Percentiles rank a stretch among this genome's conserved stretches.
These are phyloP conservation scores for Phytopythium ostracodes DNA, from an alignment of 352 stramenopile species.

Conservation along the genomic window DNA sequence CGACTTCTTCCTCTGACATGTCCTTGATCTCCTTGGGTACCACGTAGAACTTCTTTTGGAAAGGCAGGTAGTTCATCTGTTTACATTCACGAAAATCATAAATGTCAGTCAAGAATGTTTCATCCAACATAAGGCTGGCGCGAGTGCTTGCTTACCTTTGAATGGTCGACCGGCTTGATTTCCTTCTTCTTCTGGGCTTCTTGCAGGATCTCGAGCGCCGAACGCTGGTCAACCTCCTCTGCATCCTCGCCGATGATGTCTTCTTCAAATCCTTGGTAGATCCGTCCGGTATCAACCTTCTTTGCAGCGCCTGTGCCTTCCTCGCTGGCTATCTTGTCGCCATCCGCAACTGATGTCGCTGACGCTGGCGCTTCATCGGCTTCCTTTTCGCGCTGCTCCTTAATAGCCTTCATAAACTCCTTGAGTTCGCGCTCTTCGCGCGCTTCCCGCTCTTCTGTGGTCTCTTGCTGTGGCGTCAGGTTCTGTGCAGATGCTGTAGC, in stretches of 20 bases:
- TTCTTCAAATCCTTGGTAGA: conserved; percentile 86
- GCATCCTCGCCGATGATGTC: conserved; percentile 81
- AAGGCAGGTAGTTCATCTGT: conserved; percentile 93
- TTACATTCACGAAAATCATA: background rate
- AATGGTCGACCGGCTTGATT: conserved; percentile 96
- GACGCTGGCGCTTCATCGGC: conserved; percentile 15
- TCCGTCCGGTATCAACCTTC: conserved; percentile 67
- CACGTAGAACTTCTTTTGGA: conserved; percentile 99
- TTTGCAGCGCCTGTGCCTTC: conserved; percentile 21
- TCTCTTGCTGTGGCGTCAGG: conserved; percentile 29
- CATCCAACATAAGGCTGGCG: background rate
- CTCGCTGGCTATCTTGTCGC: conserved; percentile 5
- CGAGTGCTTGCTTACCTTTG: conserved; percentile 25
- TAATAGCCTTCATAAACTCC: conserved; percentile 85
- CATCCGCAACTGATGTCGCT: background rate
- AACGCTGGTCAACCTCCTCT: conserved; percentile 67
- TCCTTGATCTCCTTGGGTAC: conserved; percentile 92
- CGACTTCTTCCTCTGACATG: conserved; percentile 86
- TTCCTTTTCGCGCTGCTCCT: conserved; percentile 67
- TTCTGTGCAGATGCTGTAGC: conserved; percentile 1
- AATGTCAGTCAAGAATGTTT: background rate
- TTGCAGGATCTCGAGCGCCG: conserved; percentile 88
- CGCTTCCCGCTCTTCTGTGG: conserved; percentile 56
- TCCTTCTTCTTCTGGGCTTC: conserved; percentile 92
- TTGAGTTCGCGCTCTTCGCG: conserved; percentile 77